Evolutionary conservation across 257 asterid genomes (phyloP).

Genomic region (Ocimum tenuiflorum): DNA sequence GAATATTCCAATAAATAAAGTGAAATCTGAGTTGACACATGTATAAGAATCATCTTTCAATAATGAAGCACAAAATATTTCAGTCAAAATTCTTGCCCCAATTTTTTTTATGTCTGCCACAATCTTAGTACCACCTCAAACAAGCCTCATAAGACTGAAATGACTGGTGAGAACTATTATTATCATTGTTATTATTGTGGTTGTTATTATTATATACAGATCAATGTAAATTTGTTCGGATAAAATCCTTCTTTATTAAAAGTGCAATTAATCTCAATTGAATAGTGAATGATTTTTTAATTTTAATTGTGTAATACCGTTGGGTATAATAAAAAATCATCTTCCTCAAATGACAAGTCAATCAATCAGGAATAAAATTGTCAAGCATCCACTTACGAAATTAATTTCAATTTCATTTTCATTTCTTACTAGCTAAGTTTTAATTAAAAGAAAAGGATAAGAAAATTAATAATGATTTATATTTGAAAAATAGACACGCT

Average conservation of each 20-base stretch:
- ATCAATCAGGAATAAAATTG: neutral
- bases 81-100: neutral
- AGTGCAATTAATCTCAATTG: too few species aligned
- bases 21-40: neutral
- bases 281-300: too few species aligned
- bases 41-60: neutral
- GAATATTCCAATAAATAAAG: slow-evolving; percentile 6
- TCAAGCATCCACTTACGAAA: neutral
- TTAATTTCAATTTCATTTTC: neutral
- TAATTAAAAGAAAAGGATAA: too few species aligned
- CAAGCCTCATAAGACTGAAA: neutral
- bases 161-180: slow-evolving; percentile 2
- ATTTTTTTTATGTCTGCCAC: slow-evolving; percentile 20
- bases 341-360: too few species aligned
- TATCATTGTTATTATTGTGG: too few species aligned
- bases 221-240: too few species aligned
- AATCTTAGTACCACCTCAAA: slow-evolving; percentile 13
- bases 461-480: too few species aligned
- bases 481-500: too few species aligned
- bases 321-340: too few species aligned
- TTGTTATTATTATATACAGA: too few species aligned
- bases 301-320: too few species aligned
- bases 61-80: slow-evolving; percentile 7
- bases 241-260: too few species aligned
- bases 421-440: neutral